Conservation (phyloP, 2,329 filamentous ascomycete genomes). For the Graphilbum fragrans region DNA sequence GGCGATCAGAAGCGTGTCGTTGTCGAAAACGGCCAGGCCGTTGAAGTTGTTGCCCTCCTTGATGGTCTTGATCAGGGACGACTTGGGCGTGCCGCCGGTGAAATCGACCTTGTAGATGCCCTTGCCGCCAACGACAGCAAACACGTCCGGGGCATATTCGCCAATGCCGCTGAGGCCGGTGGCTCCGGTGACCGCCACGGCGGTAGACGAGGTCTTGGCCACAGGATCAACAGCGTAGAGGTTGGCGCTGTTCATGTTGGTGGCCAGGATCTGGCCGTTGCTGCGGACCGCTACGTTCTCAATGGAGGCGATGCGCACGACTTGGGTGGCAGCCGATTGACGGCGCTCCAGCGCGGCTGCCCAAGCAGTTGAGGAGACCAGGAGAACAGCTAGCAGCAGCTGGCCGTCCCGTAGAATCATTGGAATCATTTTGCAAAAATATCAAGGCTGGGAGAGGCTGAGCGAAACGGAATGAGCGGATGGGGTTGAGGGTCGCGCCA, state of each 20-base stretch:
- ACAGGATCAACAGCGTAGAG: slow-evolving; percentile 17
- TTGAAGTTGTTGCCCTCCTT: slow-evolving; percentile 18
- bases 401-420: no score
- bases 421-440: no score
- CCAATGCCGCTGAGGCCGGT: slow-evolving; percentile 18
- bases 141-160: slow-evolving; percentile 17
- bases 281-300: slow-evolving; percentile 19
- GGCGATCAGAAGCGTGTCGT: slow-evolving; percentile 17
- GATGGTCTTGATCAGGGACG: slow-evolving; percentile 16
- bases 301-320: slow-evolving; percentile 15
- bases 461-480: no score
- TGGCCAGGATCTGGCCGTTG: slow-evolving; percentile 19
- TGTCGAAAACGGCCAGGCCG: slow-evolving; percentile 17
- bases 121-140: slow-evolving; percentile 19
- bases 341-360: slow-evolving; percentile 10
- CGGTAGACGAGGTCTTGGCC: slow-evolving; percentile 15
- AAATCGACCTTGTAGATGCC: slow-evolving; percentile 20
- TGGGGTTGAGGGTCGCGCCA: no score
- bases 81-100: slow-evolving; percentile 10
- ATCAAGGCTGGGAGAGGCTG: no score
- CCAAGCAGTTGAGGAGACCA: slow-evolving; percentile 1
- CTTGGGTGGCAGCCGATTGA: slow-evolving; percentile 13
- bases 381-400: background rate
- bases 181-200: slow-evolving; percentile 15
- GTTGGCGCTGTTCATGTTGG: slow-evolving; percentile 20